These are phyloP conservation scores for Diaporthe destruens DNA, from an alignment of 2,329 filamentous ascomycete genomes.

Conservation along the genomic window DNA sequence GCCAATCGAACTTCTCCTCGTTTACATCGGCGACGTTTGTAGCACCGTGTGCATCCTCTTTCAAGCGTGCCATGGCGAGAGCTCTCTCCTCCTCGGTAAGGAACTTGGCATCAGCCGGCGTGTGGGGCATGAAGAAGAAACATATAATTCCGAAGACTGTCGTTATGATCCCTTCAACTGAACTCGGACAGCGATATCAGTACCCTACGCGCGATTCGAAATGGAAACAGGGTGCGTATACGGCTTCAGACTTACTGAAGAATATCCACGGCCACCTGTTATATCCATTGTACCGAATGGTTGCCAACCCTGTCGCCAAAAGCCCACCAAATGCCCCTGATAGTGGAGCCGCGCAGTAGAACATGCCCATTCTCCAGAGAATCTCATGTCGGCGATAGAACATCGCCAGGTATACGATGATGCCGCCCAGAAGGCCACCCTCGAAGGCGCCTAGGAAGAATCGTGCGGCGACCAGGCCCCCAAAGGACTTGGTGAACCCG, in stretches of 20 bases:
- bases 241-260: slow-evolving; percentile 50
- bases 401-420: slow-evolving; percentile 62
- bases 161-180: slow-evolving; percentile 69
- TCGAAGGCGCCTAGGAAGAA: slow-evolving; percentile 68
- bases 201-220: neutral
- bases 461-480: slow-evolving; percentile 48
- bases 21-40: slow-evolving; percentile 48
- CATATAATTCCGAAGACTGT: slow-evolving; percentile 69
- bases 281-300: slow-evolving; percentile 57
- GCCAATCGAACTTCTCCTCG: slow-evolving; percentile 55
- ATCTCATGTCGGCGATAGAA: slow-evolving; percentile 75
- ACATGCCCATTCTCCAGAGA: slow-evolving; percentile 60
- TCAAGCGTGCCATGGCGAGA: slow-evolving; percentile 45
- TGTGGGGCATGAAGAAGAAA: slow-evolving; percentile 60
- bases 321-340: slow-evolving; percentile 76
- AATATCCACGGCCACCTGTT: slow-evolving; percentile 63
- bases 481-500: slow-evolving; percentile 46
- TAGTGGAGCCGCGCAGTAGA: slow-evolving; percentile 78
- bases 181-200: neutral
- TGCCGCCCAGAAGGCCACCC: slow-evolving; percentile 68
- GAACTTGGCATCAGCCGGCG: slow-evolving; percentile 46
- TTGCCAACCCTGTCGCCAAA: slow-evolving; percentile 69
- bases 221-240: neutral
- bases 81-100: slow-evolving; percentile 46
- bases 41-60: slow-evolving; percentile 45